Percentiles rank a stretch among this genome's conserved stretches.
phyloP scores from a whole-genome alignment of 768 basidiomycete species.

The Hemileccinum impolitum region DNA sequence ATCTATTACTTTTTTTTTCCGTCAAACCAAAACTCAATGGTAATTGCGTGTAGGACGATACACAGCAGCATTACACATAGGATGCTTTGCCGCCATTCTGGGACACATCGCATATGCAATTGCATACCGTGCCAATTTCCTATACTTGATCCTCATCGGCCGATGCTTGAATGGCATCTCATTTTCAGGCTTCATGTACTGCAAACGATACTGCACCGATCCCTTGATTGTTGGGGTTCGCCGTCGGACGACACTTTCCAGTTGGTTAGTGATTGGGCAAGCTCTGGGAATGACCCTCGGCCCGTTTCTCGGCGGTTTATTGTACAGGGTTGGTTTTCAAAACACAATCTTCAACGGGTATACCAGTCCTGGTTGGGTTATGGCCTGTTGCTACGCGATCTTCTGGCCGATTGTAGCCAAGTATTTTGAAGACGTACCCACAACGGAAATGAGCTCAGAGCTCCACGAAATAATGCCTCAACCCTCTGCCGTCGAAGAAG shows the following conservation, averaged over 20 bases:
- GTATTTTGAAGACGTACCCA: slow-evolving; percentile 42
- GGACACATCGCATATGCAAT: slow-evolving; percentile 60
- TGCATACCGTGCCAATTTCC: slow-evolving; percentile 55
- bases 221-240: slow-evolving; percentile 63
- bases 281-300: slow-evolving; percentile 59
- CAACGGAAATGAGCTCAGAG: slow-evolving; percentile 6
- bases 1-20: background rate
- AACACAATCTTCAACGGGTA: slow-evolving; percentile 62
- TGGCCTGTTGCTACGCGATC: slow-evolving; percentile 50
- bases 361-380: slow-evolving; percentile 65
- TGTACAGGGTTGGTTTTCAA: slow-evolving; percentile 58
- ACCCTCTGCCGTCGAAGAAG: slow-evolving; percentile 1
- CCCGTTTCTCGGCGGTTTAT: slow-evolving; percentile 58
- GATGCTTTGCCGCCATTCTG: slow-evolving; percentile 49
- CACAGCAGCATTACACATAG: slow-evolving; percentile 48
- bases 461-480: slow-evolving; percentile 8
- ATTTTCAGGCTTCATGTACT: slow-evolving; percentile 65
- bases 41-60: slow-evolving; percentile 47
- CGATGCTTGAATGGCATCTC: slow-evolving; percentile 62
- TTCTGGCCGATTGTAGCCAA: slow-evolving; percentile 43
- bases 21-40: background rate
- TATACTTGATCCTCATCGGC: slow-evolving; percentile 69
- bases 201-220: slow-evolving; percentile 66
- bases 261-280: slow-evolving; percentile 62
- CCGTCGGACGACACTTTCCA: slow-evolving; percentile 57